These are phyloP conservation scores for Neonectria ditissima DNA, from an alignment of 2,329 filamentous ascomycete species.

Conservation along the genomic window DNA sequence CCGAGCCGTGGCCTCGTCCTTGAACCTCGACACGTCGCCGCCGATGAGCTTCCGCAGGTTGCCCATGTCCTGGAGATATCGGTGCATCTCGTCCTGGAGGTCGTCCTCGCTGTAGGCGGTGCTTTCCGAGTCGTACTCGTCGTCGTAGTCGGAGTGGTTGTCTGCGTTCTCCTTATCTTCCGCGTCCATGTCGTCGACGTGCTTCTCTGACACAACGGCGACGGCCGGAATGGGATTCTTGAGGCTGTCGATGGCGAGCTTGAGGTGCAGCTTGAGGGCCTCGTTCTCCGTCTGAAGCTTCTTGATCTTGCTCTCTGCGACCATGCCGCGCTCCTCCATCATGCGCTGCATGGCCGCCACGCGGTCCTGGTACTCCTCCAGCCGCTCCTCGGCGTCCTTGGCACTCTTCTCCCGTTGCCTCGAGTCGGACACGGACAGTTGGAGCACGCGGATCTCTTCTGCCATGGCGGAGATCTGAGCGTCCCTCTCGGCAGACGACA, in stretches of 20 bases:
- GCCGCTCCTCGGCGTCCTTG: slow-evolving; percentile 80
- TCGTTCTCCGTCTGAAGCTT: slow-evolving; percentile 92
- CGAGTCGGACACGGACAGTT: slow-evolving; percentile 78
- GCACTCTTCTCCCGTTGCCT: slow-evolving; percentile 79
- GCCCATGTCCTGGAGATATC: slow-evolving; percentile 83
- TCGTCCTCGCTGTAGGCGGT: slow-evolving; percentile 66
- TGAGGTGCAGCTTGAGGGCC: slow-evolving; percentile 86
- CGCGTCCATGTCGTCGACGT: slow-evolving; percentile 41
- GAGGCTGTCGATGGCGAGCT: slow-evolving; percentile 84
- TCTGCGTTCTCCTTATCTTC: slow-evolving; percentile 55
- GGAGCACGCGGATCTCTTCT: slow-evolving; percentile 89
- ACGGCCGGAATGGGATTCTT: slow-evolving; percentile 88
- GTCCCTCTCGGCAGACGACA: slow-evolving; percentile 92
- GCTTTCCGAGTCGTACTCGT: slow-evolving; percentile 62
- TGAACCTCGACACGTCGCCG: slow-evolving; percentile 79
- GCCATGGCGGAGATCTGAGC: slow-evolving; percentile 95
- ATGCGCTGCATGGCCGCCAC: slow-evolving; percentile 91
- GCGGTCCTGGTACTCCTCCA: slow-evolving; percentile 95
- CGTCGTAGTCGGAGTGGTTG: slow-evolving; percentile 72
- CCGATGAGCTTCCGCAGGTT: slow-evolving; percentile 74
- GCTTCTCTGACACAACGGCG: slow-evolving; percentile 49
- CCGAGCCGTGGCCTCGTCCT: slow-evolving; percentile 70
- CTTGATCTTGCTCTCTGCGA: slow-evolving; percentile 93
- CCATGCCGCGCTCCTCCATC: slow-evolving; percentile 93
- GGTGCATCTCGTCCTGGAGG: slow-evolving; percentile 87